phyloP scores from a whole-genome alignment of 148 eudicot genomes.

The Drosera capensis region DNA sequence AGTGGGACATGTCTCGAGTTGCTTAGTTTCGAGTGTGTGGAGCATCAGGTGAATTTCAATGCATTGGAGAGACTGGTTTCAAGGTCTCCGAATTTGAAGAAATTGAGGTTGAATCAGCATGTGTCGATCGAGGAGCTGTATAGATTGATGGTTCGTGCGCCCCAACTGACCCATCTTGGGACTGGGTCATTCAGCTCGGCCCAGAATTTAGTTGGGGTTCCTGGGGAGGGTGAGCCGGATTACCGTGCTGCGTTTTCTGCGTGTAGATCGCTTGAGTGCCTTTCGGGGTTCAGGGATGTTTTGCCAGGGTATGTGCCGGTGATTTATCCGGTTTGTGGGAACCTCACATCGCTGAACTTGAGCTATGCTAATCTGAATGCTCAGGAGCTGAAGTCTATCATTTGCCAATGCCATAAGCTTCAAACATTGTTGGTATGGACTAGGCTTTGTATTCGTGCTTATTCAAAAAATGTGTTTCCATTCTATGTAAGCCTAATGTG shows the following conservation, averaged over 20 bases:
- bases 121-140: slow-evolving; percentile 45
- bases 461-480: neutral
- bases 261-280: slow-evolving; percentile 54
- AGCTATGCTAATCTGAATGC: slow-evolving; percentile 66
- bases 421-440: slow-evolving; percentile 65
- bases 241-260: slow-evolving; percentile 48
- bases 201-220: slow-evolving; percentile 22
- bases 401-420: slow-evolving; percentile 55
- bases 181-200: slow-evolving; percentile 57
- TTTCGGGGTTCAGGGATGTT: slow-evolving; percentile 68
- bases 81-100: slow-evolving; percentile 52
- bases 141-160: slow-evolving; percentile 50
- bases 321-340: slow-evolving; percentile 54
- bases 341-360: slow-evolving; percentile 65
- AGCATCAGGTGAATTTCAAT: slow-evolving; percentile 38
- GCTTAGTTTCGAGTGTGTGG: slow-evolving; percentile 57
- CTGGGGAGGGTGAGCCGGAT: slow-evolving; percentile 43
- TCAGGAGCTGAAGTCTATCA: slow-evolving; percentile 44
- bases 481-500: no score
- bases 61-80: slow-evolving; percentile 50
- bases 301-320: slow-evolving; percentile 43
- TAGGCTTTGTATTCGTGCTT: neutral
- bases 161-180: slow-evolving; percentile 67
- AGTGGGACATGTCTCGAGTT: slow-evolving; percentile 52
- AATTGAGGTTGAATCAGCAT: slow-evolving; percentile 43